Evolutionary conservation across 1,139 yeast species (phyloP).

Genomic region (Blastobotrys raffinosifermentans): DNA sequence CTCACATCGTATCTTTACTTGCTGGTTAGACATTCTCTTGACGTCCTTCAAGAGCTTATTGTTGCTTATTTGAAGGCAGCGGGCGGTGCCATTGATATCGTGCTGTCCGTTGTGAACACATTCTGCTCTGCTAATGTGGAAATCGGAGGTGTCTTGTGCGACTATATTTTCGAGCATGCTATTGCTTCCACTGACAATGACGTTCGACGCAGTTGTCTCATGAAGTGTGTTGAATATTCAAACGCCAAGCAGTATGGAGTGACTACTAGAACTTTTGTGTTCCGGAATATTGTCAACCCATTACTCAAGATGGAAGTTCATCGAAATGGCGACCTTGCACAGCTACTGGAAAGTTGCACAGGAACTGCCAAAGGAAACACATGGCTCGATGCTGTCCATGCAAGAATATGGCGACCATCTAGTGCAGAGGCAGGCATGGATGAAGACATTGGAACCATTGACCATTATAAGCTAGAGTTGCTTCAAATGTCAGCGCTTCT

Average conservation of each 20-base stretch:
- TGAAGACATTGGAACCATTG: slow-evolving; percentile 65
- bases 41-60: slow-evolving; percentile 51
- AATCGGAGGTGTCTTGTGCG: slow-evolving; percentile 47
- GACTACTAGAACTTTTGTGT: slow-evolving; percentile 55
- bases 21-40: slow-evolving; percentile 68
- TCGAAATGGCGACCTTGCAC: slow-evolving; percentile 44
- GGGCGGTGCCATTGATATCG: slow-evolving; percentile 34
- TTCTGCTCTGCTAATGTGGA: slow-evolving; percentile 38
- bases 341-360: slow-evolving; percentile 38
- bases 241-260: slow-evolving; percentile 25
- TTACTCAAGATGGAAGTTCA: slow-evolving; percentile 60
- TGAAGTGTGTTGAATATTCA: slow-evolving; percentile 46
- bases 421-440: slow-evolving; percentile 39
- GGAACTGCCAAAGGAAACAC: slow-evolving; percentile 27
- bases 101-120: slow-evolving; percentile 48
- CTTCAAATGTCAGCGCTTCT: slow-evolving; percentile 76
- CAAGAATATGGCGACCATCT: slow-evolving; percentile 67
- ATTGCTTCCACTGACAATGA: slow-evolving; percentile 47
- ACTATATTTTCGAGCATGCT: slow-evolving; percentile 52
- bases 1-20: slow-evolving; percentile 59
- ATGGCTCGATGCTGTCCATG: slow-evolving; percentile 62
- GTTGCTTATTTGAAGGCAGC: slow-evolving; percentile 41
- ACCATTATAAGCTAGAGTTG: slow-evolving; percentile 68
- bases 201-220: slow-evolving; percentile 47
- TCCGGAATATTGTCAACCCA: slow-evolving; percentile 61